Evolutionary conservation across 257 asterid species (phyloP).

Genomic region (Nicotiana knightiana): DNA sequence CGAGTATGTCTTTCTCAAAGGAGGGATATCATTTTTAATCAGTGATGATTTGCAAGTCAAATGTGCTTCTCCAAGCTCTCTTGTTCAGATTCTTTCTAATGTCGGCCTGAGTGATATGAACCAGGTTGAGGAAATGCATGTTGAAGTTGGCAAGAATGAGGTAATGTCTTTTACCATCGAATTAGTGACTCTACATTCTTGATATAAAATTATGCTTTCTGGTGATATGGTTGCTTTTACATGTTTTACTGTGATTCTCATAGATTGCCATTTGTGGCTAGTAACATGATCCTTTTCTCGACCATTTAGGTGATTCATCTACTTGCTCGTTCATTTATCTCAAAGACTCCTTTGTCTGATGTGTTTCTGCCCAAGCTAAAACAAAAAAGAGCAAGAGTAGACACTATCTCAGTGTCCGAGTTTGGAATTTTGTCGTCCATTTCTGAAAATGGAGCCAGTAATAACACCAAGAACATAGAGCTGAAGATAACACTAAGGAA

Average conservation of each 20-base stretch:
- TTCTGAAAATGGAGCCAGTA: background rate
- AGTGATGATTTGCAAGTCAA: background rate
- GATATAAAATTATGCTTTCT: background rate
- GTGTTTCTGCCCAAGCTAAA: conserved; percentile 4
- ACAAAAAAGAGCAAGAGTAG: background rate
- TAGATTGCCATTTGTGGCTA: background rate
- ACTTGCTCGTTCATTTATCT: background rate
- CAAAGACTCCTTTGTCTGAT: conserved; percentile 11
- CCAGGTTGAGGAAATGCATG: background rate
- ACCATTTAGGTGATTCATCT: background rate
- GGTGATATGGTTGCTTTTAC: background rate
- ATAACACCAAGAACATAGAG: background rate
- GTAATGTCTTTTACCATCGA: background rate
- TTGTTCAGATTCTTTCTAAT: background rate
- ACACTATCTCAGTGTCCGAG: background rate
- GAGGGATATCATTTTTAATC: conserved; percentile 1
- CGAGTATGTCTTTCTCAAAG: background rate
- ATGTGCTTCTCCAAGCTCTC: background rate
- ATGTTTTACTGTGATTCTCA: background rate
- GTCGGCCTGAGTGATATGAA: background rate
- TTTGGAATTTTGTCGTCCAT: background rate
- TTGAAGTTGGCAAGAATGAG: conserved; percentile 1
- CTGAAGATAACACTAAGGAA: background rate
- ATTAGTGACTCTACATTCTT: background rate
- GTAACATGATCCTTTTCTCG: background rate